These are phyloP conservation scores for Naganishia cerealis DNA, from an alignment of 1,284 basidiomycete species.

Conservation along the genomic window DNA sequence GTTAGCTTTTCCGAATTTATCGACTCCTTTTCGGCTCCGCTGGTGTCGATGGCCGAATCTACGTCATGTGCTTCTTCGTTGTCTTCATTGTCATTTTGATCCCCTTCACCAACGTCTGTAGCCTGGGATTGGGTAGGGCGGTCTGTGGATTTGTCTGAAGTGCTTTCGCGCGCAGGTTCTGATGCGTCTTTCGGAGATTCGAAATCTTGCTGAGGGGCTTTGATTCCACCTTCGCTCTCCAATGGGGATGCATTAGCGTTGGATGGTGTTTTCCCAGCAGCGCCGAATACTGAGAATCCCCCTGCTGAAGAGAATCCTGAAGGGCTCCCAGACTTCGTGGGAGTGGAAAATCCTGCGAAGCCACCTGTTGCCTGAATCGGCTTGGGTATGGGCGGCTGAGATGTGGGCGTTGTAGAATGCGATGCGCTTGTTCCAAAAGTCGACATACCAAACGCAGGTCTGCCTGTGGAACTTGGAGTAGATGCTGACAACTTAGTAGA, in stretches of 20 bases:
- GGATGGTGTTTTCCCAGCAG: conserved; percentile 11
- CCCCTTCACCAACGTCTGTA: not conserved
- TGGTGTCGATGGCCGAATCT: not conserved
- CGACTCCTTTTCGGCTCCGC: not conserved
- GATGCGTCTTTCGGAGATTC: not conserved
- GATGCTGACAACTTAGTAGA: conserved; percentile 15
- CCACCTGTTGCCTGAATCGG: conserved; percentile 12
- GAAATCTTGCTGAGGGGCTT: not conserved
- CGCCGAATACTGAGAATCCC: conserved; percentile 29
- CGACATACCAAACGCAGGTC: conserved; percentile 38
- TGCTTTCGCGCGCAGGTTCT: not conserved
- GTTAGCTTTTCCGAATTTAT: not conserved
- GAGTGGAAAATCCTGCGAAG: conserved; percentile 22
- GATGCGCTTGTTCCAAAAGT: conserved; percentile 35
- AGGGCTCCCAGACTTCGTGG: conserved; percentile 6
- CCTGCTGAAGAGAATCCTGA: conserved; percentile 16
- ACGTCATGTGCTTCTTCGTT: not conserved
- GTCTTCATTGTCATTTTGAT: not conserved
- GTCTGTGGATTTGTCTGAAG: not conserved
- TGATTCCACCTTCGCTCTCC: not conserved
- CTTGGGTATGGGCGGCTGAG: conserved; percentile 2
- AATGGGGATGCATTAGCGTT: conserved; percentile 26
- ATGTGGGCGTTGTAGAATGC: not conserved
- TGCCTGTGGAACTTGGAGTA: conserved; percentile 25
- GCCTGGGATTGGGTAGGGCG: not conserved